These are phyloP conservation scores for Chaetomium tenue DNA, from an alignment of 495 filamentous ascomycete genomes.

Conservation along the genomic window DNA sequence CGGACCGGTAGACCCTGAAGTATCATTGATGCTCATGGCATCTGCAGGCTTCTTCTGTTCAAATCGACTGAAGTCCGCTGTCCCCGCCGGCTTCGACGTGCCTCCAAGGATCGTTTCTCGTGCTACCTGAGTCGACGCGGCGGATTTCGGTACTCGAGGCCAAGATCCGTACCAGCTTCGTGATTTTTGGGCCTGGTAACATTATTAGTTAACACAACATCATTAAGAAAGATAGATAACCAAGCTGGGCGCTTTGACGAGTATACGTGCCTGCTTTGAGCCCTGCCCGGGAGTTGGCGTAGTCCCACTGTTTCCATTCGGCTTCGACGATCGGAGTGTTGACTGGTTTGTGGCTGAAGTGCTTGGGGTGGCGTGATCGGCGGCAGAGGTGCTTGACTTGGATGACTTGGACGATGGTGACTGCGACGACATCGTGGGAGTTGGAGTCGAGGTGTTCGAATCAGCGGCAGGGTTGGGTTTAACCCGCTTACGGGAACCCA, in stretches of 20 bases:
- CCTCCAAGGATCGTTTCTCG: conserved; percentile 71
- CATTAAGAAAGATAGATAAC: not conserved
- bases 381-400: not conserved
- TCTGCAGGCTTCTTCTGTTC: conserved; percentile 41
- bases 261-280: conserved; percentile 27
- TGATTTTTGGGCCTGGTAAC: conserved; percentile 50
- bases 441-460: conserved; percentile 26
- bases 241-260: not conserved
- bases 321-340: conserved; percentile 11
- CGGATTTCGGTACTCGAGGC: conserved; percentile 65
- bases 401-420: conserved; percentile 14
- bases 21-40: conserved; percentile 29
- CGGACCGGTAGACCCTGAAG: conserved; percentile 32
- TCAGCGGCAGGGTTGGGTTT: conserved; percentile 52
- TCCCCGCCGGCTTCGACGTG: conserved; percentile 39
- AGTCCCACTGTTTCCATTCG: conserved; percentile 7
- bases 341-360: not conserved
- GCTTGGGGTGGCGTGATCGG: conserved; percentile 7
- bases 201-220: too few species aligned
- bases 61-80: conserved; percentile 50
- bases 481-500: conserved; percentile 64
- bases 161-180: conserved; percentile 66
- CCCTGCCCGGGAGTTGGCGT: conserved; percentile 7
- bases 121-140: conserved; percentile 69
- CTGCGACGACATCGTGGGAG: conserved; percentile 20